Evolutionary conservation across 1,139 yeast genomes (phyloP).

Genomic region (Sugiyamaella grinbergsii): DNA sequence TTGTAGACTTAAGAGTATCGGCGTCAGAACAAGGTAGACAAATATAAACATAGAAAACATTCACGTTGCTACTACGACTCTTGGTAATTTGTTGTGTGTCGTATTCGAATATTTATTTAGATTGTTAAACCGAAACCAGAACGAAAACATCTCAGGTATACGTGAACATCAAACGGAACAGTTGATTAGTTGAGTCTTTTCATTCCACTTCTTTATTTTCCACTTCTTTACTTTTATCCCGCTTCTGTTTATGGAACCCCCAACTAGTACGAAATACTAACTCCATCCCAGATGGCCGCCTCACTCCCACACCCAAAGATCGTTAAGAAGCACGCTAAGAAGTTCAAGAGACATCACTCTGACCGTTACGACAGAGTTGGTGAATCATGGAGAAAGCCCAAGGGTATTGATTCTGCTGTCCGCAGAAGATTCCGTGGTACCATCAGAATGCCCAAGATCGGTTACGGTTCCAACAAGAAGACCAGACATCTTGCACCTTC

Average conservation of each 20-base stretch:
- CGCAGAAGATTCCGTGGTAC: conserved; percentile 99
- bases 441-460: conserved; percentile 98
- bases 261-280: conserved; percentile 3
- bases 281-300: conserved; percentile 74
- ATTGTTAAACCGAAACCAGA: no score
- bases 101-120: no score
- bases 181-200: no score
- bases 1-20: no score
- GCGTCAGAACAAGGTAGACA: no score
- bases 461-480: conserved; percentile 99
- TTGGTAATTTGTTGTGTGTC: no score
- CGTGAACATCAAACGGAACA: no score
- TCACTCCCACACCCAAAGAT: conserved; percentile 98
- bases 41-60: no score
- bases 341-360: conserved; percentile 99
- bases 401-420: conserved; percentile 99
- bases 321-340: conserved; percentile 94
- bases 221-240: background rate
- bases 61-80: no score
- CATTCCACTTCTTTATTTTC: no score
- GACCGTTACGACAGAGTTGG: conserved; percentile 98
- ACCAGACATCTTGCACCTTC: conserved; percentile 95
- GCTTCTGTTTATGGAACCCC: background rate
- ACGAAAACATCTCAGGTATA: no score
- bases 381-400: conserved; percentile 99